These are phyloP conservation scores for Leccinellum luteum DNA, from an alignment of 768 basidiomycete species.

Conservation along the genomic window DNA sequence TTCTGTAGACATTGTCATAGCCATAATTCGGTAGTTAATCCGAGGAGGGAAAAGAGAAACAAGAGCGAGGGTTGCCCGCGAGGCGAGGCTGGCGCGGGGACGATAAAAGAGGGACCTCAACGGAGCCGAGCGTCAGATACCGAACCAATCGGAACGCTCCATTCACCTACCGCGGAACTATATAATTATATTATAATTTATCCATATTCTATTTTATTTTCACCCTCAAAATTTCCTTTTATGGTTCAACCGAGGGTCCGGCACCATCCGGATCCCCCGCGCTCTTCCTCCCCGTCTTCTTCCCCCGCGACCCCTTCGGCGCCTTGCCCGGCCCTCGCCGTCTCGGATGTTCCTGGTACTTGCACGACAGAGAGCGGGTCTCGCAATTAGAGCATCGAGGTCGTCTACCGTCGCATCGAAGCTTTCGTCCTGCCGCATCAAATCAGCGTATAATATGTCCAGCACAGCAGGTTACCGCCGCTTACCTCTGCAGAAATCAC, in stretches of 20 bases:
- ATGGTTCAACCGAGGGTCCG: slow-evolving; percentile 25
- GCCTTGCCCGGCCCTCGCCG: slow-evolving; percentile 78
- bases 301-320: slow-evolving; percentile 54
- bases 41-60: slow-evolving; percentile 37
- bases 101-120: slow-evolving; percentile 46
- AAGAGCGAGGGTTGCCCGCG: slow-evolving; percentile 52
- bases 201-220: slow-evolving; percentile 20
- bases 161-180: slow-evolving; percentile 28
- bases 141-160: slow-evolving; percentile 61
- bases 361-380: slow-evolving; percentile 50
- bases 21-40: slow-evolving; percentile 34
- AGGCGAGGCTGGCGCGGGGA: slow-evolving; percentile 66
- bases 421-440: slow-evolving; percentile 59
- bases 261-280: slow-evolving; percentile 25
- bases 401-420: slow-evolving; percentile 65
- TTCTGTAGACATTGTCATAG: slow-evolving; percentile 39
- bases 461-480: slow-evolving; percentile 5
- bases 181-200: slow-evolving; percentile 19
- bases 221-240: slow-evolving; percentile 18
- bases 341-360: slow-evolving; percentile 48
- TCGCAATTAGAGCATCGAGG: slow-evolving; percentile 65
- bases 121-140: slow-evolving; percentile 49
- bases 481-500: slow-evolving; percentile 76
- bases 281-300: slow-evolving; percentile 35
- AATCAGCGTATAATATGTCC: too few species aligned